Conservation (phyloP, 1,139 yeast genomes). For the Pichia sp. region DNA sequence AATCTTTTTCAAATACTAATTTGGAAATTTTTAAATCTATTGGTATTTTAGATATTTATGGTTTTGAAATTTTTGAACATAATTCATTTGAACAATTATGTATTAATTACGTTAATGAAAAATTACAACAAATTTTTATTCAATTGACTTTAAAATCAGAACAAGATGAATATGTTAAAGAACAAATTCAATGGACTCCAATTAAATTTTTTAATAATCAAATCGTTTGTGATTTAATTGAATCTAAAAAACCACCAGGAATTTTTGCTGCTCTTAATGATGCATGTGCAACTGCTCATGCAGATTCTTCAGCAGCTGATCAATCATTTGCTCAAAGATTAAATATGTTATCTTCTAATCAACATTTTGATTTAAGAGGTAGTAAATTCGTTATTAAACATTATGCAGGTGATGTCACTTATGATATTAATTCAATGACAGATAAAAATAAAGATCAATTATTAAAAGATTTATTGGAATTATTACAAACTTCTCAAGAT, state of each 20-base stretch:
- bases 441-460: conserved; percentile 96
- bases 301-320: conserved; percentile 95
- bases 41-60: conserved; percentile 96
- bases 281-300: conserved; percentile 97
- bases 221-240: conserved; percentile 95
- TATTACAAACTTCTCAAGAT: conserved; percentile 68
- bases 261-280: conserved; percentile 94
- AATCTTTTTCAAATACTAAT: conserved; percentile 44
- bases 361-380: conserved; percentile 85
- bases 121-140: conserved; percentile 93
- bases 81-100: conserved; percentile 96
- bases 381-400: conserved; percentile 88
- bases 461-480: conserved; percentile 79
- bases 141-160: conserved; percentile 93
- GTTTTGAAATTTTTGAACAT: conserved; percentile 95
- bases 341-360: conserved; percentile 74
- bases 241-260: conserved; percentile 93
- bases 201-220: conserved; percentile 94
- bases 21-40: conserved; percentile 57
- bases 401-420: conserved; percentile 97
- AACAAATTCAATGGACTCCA: conserved; percentile 96
- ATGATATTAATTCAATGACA: conserved; percentile 86
- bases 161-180: conserved; percentile 95
- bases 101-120: conserved; percentile 95
- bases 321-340: conserved; percentile 92